A percentile compares a stretch with the other conserved stretches of the same genome.
These are phyloP conservation scores for Ambrosia hybrid DNA, from an alignment of 140 eudicot species.

Conservation along the genomic window DNA sequence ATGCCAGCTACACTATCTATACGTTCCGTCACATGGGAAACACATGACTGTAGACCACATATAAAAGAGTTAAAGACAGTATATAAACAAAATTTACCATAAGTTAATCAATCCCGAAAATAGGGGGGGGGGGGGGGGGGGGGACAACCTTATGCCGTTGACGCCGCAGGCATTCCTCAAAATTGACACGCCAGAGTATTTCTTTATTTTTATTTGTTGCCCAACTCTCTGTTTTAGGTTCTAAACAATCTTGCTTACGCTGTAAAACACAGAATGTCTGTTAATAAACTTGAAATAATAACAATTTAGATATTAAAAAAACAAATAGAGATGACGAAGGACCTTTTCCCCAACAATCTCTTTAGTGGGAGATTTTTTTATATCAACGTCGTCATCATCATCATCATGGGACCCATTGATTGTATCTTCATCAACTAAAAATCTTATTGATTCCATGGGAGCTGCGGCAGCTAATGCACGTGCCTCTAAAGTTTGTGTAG, in stretches of 20 bases:
- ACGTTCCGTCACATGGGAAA: constrained; percentile 54
- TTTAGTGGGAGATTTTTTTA: constrained; percentile 22
- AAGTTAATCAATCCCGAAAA: too few species aligned
- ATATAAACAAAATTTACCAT: too few species aligned
- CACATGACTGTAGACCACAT: constrained; percentile 49
- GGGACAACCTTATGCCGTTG: constrained; percentile 67
- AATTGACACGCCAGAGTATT: constrained; percentile 88
- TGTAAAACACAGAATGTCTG: constrained; percentile 24
- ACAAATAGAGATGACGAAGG: not conserved
- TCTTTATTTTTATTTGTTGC: constrained; percentile 58
- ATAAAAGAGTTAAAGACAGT: constrained; percentile 3
- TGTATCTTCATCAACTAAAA: constrained; percentile 53
- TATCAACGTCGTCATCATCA: not conserved
- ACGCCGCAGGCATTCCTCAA: constrained; percentile 74
- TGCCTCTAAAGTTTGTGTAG: constrained; percentile 53
- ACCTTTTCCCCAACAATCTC: constrained; percentile 67
- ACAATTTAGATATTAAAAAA: not conserved
- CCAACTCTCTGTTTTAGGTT: constrained; percentile 40
- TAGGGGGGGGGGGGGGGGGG: not conserved
- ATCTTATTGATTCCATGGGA: constrained; percentile 77
- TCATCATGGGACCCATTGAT: constrained; percentile 24
- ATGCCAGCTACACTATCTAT: constrained; percentile 56
- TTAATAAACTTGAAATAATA: constrained; percentile 12
- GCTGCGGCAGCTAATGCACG: constrained; percentile 80
- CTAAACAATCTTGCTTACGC: constrained; percentile 57